phyloP scores from a whole-genome alignment of 106 monocot species.

The Cymbidium sinense region DNA sequence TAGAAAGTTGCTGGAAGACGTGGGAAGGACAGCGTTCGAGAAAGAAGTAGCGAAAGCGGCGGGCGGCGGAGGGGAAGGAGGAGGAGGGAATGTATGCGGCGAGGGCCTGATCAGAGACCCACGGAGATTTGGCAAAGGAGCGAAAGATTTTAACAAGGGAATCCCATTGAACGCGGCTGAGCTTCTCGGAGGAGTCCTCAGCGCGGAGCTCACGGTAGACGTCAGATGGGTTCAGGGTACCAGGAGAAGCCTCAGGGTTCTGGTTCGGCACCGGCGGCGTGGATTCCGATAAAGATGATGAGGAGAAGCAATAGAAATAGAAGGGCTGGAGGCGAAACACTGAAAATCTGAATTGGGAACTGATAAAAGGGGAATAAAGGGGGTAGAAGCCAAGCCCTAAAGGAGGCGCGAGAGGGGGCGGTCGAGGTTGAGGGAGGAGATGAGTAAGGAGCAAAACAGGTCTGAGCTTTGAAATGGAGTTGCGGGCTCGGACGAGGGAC shows the following conservation, averaged over 20 bases:
- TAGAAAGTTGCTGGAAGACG: slow-evolving; percentile 23
- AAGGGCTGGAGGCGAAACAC: no score
- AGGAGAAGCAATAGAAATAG: background rate
- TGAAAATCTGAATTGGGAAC: background rate
- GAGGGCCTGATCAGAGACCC: slow-evolving; percentile 76
- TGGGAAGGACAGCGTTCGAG: slow-evolving; percentile 18
- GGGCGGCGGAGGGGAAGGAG: slow-evolving; percentile 60
- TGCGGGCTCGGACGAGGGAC: background rate
- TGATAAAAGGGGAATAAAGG: background rate
- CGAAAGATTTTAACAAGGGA: slow-evolving; percentile 32
- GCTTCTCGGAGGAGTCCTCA: slow-evolving; percentile 11
- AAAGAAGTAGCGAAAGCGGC: slow-evolving; percentile 52
- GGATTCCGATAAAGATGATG: background rate
- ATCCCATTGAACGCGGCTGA: slow-evolving; percentile 27
- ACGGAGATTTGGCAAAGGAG: slow-evolving; percentile 55
- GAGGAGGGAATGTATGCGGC: slow-evolving; percentile 77
- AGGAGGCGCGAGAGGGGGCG: background rate
- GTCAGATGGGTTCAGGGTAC: slow-evolving; percentile 8
- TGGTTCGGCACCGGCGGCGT: background rate
- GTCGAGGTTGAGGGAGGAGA: background rate
- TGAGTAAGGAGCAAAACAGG: background rate
- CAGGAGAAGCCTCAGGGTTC: background rate
- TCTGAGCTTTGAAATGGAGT: slow-evolving; percentile 1
- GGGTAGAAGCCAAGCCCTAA: slow-evolving; percentile 3
- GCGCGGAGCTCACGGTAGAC: slow-evolving; percentile 7